A percentile compares a stretch with the other conserved stretches of the same genome.
These are phyloP conservation scores for Botryotinia narcissicola DNA, from an alignment of 2,329 filamentous ascomycete species.

Conservation along the genomic window DNA sequence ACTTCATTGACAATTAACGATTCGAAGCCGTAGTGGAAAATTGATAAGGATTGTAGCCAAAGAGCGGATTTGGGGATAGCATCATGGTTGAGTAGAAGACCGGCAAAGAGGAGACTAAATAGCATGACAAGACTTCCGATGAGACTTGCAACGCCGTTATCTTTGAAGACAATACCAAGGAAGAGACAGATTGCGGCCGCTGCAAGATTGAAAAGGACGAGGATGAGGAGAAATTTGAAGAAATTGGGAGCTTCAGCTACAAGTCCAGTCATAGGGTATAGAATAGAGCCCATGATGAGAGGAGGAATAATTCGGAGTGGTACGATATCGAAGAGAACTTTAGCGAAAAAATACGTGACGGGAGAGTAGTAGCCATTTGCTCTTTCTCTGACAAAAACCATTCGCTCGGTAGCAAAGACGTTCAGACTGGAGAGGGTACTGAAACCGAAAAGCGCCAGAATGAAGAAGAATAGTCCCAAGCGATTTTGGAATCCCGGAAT, in stretches of 20 bases:
- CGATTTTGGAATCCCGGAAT: slow-evolving; percentile 98
- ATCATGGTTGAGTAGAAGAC: slow-evolving; percentile 90
- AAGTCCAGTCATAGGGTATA: slow-evolving; percentile 97
- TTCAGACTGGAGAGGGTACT: slow-evolving; percentile 91
- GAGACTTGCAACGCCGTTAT: slow-evolving; percentile 85
- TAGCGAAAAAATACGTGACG: slow-evolving; percentile 89
- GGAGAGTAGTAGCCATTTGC: slow-evolving; percentile 97
- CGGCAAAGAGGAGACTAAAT: slow-evolving; percentile 92
- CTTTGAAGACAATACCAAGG: slow-evolving; percentile 92
- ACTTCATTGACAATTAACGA: slow-evolving; percentile 97
- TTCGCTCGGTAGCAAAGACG: slow-evolving; percentile 86
- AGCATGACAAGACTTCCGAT: slow-evolving; percentile 96
- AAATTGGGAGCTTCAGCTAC: slow-evolving; percentile 81
- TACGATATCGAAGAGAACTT: slow-evolving; percentile 97
- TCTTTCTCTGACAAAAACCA: slow-evolving; percentile 88
- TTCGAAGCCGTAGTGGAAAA: slow-evolving; percentile 98
- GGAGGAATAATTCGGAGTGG: slow-evolving; percentile 92
- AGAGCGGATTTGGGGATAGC: slow-evolving; percentile 80
- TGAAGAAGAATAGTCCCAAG: slow-evolving; percentile 95
- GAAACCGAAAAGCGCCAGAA: slow-evolving; percentile 93
- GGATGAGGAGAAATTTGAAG: slow-evolving; percentile 83
- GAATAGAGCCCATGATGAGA: slow-evolving; percentile 89
- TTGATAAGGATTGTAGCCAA: slow-evolving; percentile 91
- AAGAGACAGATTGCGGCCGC: slow-evolving; percentile 92
- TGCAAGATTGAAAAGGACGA: slow-evolving; percentile 94